Base-by-base conservation (phyloP, 176 grass and related monocot genomes). In the Aegilops bicornis region DNA sequence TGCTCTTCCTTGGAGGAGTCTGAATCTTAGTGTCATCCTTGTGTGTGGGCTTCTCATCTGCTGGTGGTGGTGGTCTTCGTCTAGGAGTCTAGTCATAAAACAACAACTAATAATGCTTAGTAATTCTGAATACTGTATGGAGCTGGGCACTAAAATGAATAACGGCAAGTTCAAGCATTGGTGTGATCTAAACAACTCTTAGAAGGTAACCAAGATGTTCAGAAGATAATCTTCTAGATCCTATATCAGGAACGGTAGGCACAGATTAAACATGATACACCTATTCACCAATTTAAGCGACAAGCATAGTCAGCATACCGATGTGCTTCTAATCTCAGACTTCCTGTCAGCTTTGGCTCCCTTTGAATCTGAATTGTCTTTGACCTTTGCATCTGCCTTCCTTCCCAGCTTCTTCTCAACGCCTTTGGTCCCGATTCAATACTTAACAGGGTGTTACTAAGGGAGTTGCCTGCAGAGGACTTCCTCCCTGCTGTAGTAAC, bases 341-440 rank as follows among this genome's bases (percentile, higher is more conserved):
- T 90, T 93, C 48, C 22, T 91, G 45, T 95, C 92, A 83, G 42
- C 23, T 74, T 93, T 98, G 45, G 88, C 76, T 65, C 79, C 40
- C 80, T 92, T 93, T 73, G 90, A 80, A 81, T 91, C 87, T 65
- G 80, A 90, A 87, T 86, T 84, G 24, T 36, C 87, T 43, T 89
- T 89, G 39, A 47, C 66, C 37, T 92, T 93, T 81, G 83, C 14
- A 58, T 90, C 88, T 10, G 65, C 63, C 20, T 89, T 89, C 87
- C 95, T 87, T 98, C 93, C 93, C 93, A 93, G 73, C 87, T 98
- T 88, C 85, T 98, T 83, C 95, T 89, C 79, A 90, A 79, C 69
- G 80, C 83, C 92, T 94, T 97, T 61, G 88, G 80, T 54, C 88
- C 92, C 17, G 87, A 84, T 76, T 85, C 91, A 31, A 90, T 65